Evolutionary conservation across 495 filamentous ascomycete genomes (phyloP).

Genomic region (Lophiostoma macrostomum): DNA sequence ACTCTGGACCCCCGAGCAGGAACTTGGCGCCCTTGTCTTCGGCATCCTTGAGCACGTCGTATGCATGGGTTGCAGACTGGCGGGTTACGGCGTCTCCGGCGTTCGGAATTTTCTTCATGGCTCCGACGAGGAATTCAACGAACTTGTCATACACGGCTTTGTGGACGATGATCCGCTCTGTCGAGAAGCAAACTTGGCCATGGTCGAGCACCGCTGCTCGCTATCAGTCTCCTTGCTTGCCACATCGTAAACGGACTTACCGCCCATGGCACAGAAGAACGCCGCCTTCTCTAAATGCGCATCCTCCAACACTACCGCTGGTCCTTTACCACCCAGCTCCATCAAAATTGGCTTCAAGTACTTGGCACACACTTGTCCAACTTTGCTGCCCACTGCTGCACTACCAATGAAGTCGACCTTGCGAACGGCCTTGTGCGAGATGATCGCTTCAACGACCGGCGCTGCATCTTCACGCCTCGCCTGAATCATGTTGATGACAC

Average conservation of each 20-base stretch:
- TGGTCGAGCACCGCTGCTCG: slow-evolving; percentile 50
- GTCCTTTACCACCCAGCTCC: slow-evolving; percentile 60
- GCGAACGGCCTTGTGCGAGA: slow-evolving; percentile 54
- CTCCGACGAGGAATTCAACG: slow-evolving; percentile 52
- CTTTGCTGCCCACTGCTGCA: slow-evolving; percentile 52
- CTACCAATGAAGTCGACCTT: slow-evolving; percentile 63
- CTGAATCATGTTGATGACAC: slow-evolving; percentile 56
- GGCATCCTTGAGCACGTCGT: slow-evolving; percentile 59
- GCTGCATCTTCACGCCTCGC: slow-evolving; percentile 52
- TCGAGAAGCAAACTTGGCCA: slow-evolving; percentile 89
- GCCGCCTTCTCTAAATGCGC: slow-evolving; percentile 57
- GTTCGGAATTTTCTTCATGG: slow-evolving; percentile 39
- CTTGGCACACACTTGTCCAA: slow-evolving; percentile 55
- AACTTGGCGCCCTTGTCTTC: slow-evolving; percentile 64
- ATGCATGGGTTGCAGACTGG: slow-evolving; percentile 34
- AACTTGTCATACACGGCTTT: slow-evolving; percentile 63
- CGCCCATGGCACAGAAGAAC: slow-evolving; percentile 46
- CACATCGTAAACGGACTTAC: neutral
- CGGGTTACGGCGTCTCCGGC: slow-evolving; percentile 55
- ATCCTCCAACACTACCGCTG: slow-evolving; percentile 56
- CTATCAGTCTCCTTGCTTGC: neutral
- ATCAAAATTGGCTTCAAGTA: slow-evolving; percentile 64
- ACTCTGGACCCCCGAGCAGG: slow-evolving; percentile 52
- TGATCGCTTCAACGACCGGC: slow-evolving; percentile 52
- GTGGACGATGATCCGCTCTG: slow-evolving; percentile 82